phyloP scores from a whole-genome alignment of 1,139 yeast genomes.

The Candida glucosophila region DNA sequence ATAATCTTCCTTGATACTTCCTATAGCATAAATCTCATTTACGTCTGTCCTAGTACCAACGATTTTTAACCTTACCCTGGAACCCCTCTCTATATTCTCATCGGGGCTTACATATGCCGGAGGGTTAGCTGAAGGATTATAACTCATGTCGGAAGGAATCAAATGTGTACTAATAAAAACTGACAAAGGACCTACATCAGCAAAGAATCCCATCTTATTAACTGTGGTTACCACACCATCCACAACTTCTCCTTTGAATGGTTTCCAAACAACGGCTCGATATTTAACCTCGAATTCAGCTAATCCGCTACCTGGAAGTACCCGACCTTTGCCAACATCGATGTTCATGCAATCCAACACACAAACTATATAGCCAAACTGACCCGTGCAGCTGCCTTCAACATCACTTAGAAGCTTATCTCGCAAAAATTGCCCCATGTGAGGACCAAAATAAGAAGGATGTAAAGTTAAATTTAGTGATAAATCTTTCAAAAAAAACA shows the following conservation, averaged over 20 bases:
- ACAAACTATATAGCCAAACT: conserved; percentile 94
- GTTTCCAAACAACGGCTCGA: conserved; percentile 96
- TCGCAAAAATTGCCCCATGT: conserved; percentile 88
- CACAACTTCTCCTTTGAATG: conserved; percentile 97
- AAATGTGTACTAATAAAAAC: conserved; percentile 93
- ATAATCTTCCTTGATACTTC: conserved; percentile 95
- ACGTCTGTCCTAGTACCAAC: conserved; percentile 98
- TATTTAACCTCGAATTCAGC: conserved; percentile 96
- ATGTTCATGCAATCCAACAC: conserved; percentile 92
- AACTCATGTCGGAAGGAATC: conserved; percentile 89
- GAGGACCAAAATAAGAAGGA: conserved; percentile 96
- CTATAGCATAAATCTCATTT: conserved; percentile 93
- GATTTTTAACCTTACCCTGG: conserved; percentile 86
- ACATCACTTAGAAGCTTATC: conserved; percentile 89
- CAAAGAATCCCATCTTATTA: conserved; percentile 93
- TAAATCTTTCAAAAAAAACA: conserved; percentile 67
- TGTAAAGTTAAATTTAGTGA: conserved; percentile 87
- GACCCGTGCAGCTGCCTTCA: conserved; percentile 98
- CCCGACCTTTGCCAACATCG: conserved; percentile 91
- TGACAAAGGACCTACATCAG: conserved; percentile 94
- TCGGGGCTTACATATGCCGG: conserved; percentile 98
- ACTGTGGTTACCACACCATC: conserved; percentile 94
- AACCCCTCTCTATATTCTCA: conserved; percentile 89
- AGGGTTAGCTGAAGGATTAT: conserved; percentile 93
- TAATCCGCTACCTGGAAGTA: conserved; percentile 82